A percentile compares a stretch with the other conserved stretches of the same genome.
Evolutionary conservation across 371 early-diverging fungal genomes (phyloP).

Genomic region (Rhizopus stolonifer): DNA sequence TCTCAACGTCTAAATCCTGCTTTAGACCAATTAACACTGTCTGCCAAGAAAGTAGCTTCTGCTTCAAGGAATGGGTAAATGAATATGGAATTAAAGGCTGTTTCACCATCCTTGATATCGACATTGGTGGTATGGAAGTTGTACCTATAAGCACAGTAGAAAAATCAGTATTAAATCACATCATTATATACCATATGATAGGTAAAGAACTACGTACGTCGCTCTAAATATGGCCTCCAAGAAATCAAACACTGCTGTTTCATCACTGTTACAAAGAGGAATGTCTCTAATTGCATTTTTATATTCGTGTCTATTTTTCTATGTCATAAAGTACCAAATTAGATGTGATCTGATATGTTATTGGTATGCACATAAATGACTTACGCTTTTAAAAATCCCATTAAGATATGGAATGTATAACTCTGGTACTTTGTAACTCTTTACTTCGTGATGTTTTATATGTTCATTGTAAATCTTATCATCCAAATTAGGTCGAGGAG

Average conservation of each 20-base stretch:
- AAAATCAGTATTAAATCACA: slow-evolving; percentile 11
- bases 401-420: slow-evolving; percentile 10
- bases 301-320: slow-evolving; percentile 12
- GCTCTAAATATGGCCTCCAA: slow-evolving; percentile 12
- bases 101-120: too few species aligned
- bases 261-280: slow-evolving; percentile 15
- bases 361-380: slow-evolving; percentile 12
- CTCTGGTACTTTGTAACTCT: slow-evolving; percentile 1
- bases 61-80: slow-evolving; percentile 16
- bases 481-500: slow-evolving; percentile 16
- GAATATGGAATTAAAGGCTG: slow-evolving; percentile 21
- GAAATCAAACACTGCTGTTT: slow-evolving; percentile 1
- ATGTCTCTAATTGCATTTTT: slow-evolving; percentile 10
- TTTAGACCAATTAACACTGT: slow-evolving; percentile 8
- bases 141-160: slow-evolving; percentile 12
- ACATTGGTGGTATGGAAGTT: slow-evolving; percentile 15
- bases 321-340: too few species aligned
- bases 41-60: slow-evolving; percentile 11
- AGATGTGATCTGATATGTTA: slow-evolving; percentile 12
- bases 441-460: slow-evolving; percentile 8
- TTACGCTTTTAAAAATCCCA: slow-evolving; percentile 10
- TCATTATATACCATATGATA: slow-evolving; percentile 12
- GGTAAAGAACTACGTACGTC: slow-evolving; percentile 12
- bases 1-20: slow-evolving; percentile 9
- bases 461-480: slow-evolving; percentile 6